Evolutionary conservation across 2,329 filamentous ascomycete genomes (phyloP).

Genomic region (Aureobasidium sp.): DNA sequence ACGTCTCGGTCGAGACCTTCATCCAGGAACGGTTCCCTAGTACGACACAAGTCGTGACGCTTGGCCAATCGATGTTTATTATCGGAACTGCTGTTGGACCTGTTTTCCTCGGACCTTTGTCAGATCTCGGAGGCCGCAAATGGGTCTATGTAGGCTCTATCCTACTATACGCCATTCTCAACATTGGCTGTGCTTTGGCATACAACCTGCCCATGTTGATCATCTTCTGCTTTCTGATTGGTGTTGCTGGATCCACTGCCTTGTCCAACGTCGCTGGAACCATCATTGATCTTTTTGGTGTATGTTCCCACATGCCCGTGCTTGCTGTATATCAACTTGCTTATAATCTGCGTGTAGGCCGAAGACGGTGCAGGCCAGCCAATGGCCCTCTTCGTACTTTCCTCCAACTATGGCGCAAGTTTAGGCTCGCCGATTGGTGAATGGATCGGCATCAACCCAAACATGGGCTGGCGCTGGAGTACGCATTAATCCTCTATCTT

Average conservation of each 20-base stretch:
- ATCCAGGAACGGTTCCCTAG: slow-evolving; percentile 6
- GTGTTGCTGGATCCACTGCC: slow-evolving; percentile 17
- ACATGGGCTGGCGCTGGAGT: slow-evolving; percentile 44
- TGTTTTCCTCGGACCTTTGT: slow-evolving; percentile 13
- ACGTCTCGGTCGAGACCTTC: slow-evolving; percentile 1
- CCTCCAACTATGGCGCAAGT: slow-evolving; percentile 27
- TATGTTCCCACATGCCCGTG: not conserved
- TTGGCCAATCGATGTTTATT: slow-evolving; percentile 15
- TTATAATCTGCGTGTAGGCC: not conserved
- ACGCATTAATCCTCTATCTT: slow-evolving; percentile 4
- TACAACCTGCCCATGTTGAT: slow-evolving; percentile 18
- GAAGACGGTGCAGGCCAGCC: slow-evolving; percentile 21
- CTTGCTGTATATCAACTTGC: not conserved
- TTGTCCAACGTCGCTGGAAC: slow-evolving; percentile 17
- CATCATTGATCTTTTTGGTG: slow-evolving; percentile 16
- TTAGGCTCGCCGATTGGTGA: slow-evolving; percentile 26
- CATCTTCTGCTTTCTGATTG: slow-evolving; percentile 16
- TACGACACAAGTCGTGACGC: slow-evolving; percentile 10
- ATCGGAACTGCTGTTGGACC: slow-evolving; percentile 14
- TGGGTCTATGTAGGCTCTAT: slow-evolving; percentile 15
- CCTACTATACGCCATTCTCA: slow-evolving; percentile 3
- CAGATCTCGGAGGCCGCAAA: slow-evolving; percentile 12
- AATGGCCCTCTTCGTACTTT: slow-evolving; percentile 30
- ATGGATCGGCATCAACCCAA: slow-evolving; percentile 25
- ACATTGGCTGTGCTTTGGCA: slow-evolving; percentile 13